Evolutionary conservation across 1,284 basidiomycete species (phyloP).

Genomic region (Puccinia hordei): DNA sequence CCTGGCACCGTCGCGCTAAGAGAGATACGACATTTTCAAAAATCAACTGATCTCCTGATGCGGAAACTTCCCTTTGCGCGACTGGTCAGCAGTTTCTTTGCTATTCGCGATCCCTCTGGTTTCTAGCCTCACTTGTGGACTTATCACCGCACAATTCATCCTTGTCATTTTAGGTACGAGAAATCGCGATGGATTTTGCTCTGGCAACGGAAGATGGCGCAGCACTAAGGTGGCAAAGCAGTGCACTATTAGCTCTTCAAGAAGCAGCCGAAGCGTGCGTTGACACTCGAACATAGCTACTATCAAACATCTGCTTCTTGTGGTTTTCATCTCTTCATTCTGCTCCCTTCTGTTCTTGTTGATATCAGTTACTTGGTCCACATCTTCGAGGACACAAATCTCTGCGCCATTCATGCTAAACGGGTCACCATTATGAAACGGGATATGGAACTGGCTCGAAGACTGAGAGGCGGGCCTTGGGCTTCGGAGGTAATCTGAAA

Average conservation of each 20-base stretch:
- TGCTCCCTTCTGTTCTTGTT: not conserved
- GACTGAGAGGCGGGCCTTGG: conserved; percentile 72
- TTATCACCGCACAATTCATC: not conserved
- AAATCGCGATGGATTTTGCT: conserved; percentile 73
- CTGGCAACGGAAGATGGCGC: conserved; percentile 60
- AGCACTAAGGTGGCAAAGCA: conserved; percentile 84
- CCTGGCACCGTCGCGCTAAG: conserved; percentile 57
- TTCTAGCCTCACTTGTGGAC: not conserved
- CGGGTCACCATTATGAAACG: conserved; percentile 97
- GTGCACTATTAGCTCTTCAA: conserved; percentile 84
- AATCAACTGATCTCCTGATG: conserved; percentile 58
- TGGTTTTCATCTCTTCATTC: not conserved
- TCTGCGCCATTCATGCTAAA: conserved; percentile 96
- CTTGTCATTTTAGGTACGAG: conserved; percentile 80
- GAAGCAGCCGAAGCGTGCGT: conserved; percentile 88
- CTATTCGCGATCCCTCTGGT: not conserved
- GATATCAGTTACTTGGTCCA: conserved; percentile 68
- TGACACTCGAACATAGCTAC: not conserved
- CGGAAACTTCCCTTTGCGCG: conserved; percentile 56
- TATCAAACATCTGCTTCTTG: not conserved
- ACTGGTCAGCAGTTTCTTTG: conserved; percentile 33
- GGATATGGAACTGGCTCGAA: conserved; percentile 91
- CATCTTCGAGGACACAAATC: conserved; percentile 85
- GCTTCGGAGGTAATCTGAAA: conserved; percentile 32
- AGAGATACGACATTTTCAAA: conserved; percentile 57